These are phyloP conservation scores for Penicillium thymicola DNA, from an alignment of 2,329 filamentous ascomycete genomes.

Conservation along the genomic window DNA sequence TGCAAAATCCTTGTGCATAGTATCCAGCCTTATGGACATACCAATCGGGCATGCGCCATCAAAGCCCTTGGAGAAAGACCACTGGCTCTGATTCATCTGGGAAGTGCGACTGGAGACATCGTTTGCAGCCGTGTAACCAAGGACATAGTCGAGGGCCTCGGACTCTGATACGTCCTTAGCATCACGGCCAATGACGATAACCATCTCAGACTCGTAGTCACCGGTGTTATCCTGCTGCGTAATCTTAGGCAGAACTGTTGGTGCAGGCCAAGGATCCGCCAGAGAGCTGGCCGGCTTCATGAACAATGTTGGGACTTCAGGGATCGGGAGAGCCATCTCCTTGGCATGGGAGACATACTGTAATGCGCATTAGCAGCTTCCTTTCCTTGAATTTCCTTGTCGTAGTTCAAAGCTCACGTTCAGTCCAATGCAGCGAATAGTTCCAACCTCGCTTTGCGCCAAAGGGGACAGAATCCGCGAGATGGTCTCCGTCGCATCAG, in stretches of 20 bases:
- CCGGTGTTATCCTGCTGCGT: slow-evolving; percentile 53
- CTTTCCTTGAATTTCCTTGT: background rate
- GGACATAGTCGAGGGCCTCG: slow-evolving; percentile 57
- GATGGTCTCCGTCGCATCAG: slow-evolving; percentile 40
- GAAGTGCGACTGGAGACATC: slow-evolving; percentile 60
- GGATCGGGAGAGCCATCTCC: slow-evolving; percentile 53
- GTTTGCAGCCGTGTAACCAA: slow-evolving; percentile 63
- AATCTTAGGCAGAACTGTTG: slow-evolving; percentile 53
- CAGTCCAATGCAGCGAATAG: slow-evolving; percentile 58
- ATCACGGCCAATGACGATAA: slow-evolving; percentile 53
- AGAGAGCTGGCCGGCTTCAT: slow-evolving; percentile 57
- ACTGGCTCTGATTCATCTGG: slow-evolving; percentile 55
- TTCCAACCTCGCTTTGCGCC: slow-evolving; percentile 50
- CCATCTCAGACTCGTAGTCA: slow-evolving; percentile 60
- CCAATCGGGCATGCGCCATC: slow-evolving; percentile 56
- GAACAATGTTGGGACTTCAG: slow-evolving; percentile 56
- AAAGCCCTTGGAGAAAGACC: slow-evolving; percentile 59
- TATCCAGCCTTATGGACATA: slow-evolving; percentile 4
- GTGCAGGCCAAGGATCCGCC: slow-evolving; percentile 52
- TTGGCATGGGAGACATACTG: slow-evolving; percentile 51
- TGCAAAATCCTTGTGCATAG: background rate
- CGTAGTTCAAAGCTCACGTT: slow-evolving; percentile 41
- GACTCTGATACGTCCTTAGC: slow-evolving; percentile 55
- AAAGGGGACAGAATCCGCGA: slow-evolving; percentile 52
- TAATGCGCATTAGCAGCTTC: background rate